Evolutionary conservation across 2,329 filamentous ascomycete species (phyloP).

Genomic region (Botrytis galanthina): DNA sequence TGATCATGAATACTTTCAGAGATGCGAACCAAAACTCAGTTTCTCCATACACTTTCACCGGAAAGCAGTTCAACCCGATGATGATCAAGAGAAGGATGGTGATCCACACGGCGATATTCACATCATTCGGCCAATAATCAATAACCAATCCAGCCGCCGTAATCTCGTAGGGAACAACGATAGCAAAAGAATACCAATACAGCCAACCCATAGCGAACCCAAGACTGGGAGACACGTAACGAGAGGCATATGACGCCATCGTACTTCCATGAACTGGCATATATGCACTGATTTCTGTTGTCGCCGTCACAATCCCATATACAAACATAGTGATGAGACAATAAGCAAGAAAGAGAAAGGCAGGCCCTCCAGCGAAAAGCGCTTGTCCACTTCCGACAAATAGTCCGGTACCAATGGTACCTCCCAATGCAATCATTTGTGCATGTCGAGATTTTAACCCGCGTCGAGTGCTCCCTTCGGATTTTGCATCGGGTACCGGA

Average conservation of each 20-base stretch:
- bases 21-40: not conserved
- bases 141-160: not conserved
- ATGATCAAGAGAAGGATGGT: not conserved
- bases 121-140: not conserved
- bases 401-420: not conserved
- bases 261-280: not conserved
- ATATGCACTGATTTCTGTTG: not conserved
- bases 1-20: not conserved
- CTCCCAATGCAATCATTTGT: not conserved
- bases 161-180: not conserved
- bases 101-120: not conserved
- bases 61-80: not conserved
- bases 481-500: not conserved
- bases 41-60: not conserved
- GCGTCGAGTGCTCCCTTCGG: not conserved
- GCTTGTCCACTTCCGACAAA: not conserved
- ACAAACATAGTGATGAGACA: not conserved
- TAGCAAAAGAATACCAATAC: not conserved
- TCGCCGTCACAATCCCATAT: not conserved
- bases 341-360: not conserved
- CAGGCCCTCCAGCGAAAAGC: not conserved
- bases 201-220: not conserved
- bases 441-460: not conserved
- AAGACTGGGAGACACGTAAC: not conserved
- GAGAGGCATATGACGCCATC: not conserved